Base-by-base conservation (phyloP, 1,284 basidiomycete genomes). In the Waitea zeae region DNA sequence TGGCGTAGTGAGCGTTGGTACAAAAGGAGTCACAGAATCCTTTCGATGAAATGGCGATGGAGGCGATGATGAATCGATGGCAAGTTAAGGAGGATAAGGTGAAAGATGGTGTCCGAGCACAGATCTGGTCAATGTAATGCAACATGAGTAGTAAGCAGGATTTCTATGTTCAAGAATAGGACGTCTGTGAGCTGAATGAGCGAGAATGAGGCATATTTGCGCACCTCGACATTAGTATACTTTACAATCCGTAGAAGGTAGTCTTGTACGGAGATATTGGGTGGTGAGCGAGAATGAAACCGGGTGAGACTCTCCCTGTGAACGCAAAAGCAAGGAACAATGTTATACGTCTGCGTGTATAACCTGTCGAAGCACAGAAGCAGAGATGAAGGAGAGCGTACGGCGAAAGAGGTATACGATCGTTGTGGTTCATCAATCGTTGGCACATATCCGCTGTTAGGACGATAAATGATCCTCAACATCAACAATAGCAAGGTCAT, bases 81-180 rank as follows among this genome's bases (percentile, higher is more conserved):
- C 89, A 89, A 20, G 92, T 96, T 49, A 93, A 70, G 20, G 87
- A 93, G 29, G 86, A 84, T 44, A 97, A 70, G 26, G 84, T 92
- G 59, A 93, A 93, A 33, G 72, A 63, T 24, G 87, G 81, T 45
- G 76, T 70, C 43, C 83, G 74, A 36, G 78, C 67, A 57, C 87
- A 92, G 44, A 92, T 87, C 56, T 87, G 80, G 60, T 95, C 90
- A 58, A 95, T 90, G 59, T 95, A 95, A 54, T 86, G 79, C 39
- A 95, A 67, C 26, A 81, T 79, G 50, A 92, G 81, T 43, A 96
- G 59, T 24, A 95, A 72, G 43, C 84, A 89, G 39, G 81, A 74
- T 62, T 81, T 83, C 84, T 92, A 54, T 4, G 26, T 29, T 35
- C 30, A 37, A 37, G 12, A 26, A 31, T 22, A 32, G 39, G 17